Evolutionary conservation across 2,329 filamentous ascomycete genomes (phyloP).

Genomic region (Botrytis fabae): DNA sequence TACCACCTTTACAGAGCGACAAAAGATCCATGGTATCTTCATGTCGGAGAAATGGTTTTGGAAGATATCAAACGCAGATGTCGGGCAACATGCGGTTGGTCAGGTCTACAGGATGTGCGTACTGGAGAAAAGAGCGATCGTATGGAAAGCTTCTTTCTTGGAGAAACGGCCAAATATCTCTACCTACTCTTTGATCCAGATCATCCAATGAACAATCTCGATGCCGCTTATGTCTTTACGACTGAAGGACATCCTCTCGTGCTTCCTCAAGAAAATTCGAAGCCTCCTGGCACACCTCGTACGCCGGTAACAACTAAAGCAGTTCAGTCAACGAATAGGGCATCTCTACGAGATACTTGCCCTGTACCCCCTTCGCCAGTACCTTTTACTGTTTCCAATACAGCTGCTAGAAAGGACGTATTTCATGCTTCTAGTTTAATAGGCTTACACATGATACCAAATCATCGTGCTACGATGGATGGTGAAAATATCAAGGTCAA

Average conservation of each 20-base stretch:
- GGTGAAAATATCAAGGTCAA: constrained; percentile 22
- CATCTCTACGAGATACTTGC: constrained; percentile 55
- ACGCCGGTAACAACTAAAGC: constrained; percentile 31
- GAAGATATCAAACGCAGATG: constrained; percentile 85
- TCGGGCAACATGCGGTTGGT: constrained; percentile 90
- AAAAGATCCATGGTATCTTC: constrained; percentile 91
- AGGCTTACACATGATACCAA: constrained; percentile 74
- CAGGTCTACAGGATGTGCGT: constrained; percentile 78
- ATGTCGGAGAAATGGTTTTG: constrained; percentile 93
- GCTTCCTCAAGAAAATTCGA: constrained; percentile 59
- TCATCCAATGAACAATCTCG: constrained; percentile 84
- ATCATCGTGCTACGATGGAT: constrained; percentile 52
- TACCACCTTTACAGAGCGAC: constrained; percentile 96
- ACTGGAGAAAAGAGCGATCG: constrained; percentile 86
- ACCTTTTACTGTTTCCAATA: constrained; percentile 74
- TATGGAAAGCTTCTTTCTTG: constrained; percentile 98
- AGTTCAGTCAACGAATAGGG: constrained; percentile 42
- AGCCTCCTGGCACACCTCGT: constrained; percentile 22
- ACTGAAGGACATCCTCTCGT: constrained; percentile 94
- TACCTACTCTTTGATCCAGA: constrained; percentile 85
- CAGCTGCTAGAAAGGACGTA: constrained; percentile 75
- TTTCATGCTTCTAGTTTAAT: constrained; percentile 89
- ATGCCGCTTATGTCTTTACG: constrained; percentile 87
- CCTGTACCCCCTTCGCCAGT: constrained; percentile 59
- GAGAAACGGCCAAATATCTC: constrained; percentile 94